Conservation (phyloP, 148 eudicot species). For the Tetragonia tetragonoides region DNA sequence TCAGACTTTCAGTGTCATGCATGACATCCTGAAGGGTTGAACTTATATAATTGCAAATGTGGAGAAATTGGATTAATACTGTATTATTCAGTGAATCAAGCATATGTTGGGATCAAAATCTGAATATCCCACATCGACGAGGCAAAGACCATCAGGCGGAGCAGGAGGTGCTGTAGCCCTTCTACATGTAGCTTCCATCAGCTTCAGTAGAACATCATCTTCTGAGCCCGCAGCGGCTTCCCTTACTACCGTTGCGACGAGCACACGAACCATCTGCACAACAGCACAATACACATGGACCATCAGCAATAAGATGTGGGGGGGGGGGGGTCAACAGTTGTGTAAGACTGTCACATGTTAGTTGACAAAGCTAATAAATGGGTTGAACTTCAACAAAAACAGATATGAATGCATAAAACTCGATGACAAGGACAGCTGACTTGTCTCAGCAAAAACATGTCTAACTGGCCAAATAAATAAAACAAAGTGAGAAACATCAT, state of each 20-base stretch:
- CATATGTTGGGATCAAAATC: slow-evolving; percentile 55
- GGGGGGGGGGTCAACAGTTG: neutral
- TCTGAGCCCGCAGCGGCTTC: slow-evolving; percentile 97
- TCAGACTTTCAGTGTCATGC: neutral
- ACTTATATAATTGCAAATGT: neutral
- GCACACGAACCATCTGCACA: slow-evolving; percentile 89
- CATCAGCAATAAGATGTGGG: neutral
- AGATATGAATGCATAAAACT: neutral
- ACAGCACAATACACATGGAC: slow-evolving; percentile 7
- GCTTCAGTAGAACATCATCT: slow-evolving; percentile 63
- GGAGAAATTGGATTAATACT: neutral
- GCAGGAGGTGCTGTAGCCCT: slow-evolving; percentile 99
- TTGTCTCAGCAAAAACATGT: neutral
- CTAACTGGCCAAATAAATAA: neutral
- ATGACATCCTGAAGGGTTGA: neutral
- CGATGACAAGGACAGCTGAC: neutral
- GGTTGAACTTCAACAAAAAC: neutral
- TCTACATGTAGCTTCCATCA: slow-evolving; percentile 84
- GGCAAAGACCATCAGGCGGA: slow-evolving; percentile 97
- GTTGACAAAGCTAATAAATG: neutral
- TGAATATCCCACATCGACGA: slow-evolving; percentile 82
- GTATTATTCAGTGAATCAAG: slow-evolving; percentile 40
- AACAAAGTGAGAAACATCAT: neutral
- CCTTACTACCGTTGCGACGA: slow-evolving; percentile 84
- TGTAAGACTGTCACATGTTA: too few relatives aligned